phyloP scores from a whole-genome alignment of 2,329 filamentous ascomycete genomes.

The Cordyceps cicadae region DNA sequence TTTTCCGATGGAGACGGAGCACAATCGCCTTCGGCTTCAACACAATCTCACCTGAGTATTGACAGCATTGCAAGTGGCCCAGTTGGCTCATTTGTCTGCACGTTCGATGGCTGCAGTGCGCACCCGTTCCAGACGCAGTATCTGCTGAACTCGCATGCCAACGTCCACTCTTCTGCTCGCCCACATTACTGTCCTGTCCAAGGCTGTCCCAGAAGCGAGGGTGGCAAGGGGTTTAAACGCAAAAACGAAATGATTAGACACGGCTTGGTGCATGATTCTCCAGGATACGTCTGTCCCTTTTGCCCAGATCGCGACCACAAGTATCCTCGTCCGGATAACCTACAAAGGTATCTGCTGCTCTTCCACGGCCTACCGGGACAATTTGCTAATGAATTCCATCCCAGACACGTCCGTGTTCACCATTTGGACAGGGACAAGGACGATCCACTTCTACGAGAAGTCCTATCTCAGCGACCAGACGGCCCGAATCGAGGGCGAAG shows the following conservation, averaged over 20 bases:
- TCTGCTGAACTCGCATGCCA: slow-evolving; percentile 71
- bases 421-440: slow-evolving; percentile 86
- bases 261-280: slow-evolving; percentile 86
- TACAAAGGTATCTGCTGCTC: slow-evolving; percentile 63
- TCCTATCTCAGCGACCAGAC: slow-evolving; percentile 77
- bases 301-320: slow-evolving; percentile 90
- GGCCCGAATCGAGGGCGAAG: slow-evolving; percentile 74
- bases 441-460: slow-evolving; percentile 70
- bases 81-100: slow-evolving; percentile 50
- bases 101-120: slow-evolving; percentile 56
- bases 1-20: slow-evolving; percentile 1
- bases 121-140: slow-evolving; percentile 69
- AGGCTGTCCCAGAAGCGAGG: slow-evolving; percentile 54
- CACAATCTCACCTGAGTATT: slow-evolving; percentile 23
- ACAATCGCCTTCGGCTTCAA: slow-evolving; percentile 2
- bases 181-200: slow-evolving; percentile 59
- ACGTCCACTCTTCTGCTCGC: slow-evolving; percentile 57
- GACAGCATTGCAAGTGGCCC: slow-evolving; percentile 48
- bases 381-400: neutral
- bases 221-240: slow-evolving; percentile 61
- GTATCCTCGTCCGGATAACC: slow-evolving; percentile 90
- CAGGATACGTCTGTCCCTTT: slow-evolving; percentile 93
- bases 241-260: slow-evolving; percentile 69
- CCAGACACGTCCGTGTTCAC: slow-evolving; percentile 84
- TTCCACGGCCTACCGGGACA: neutral